Percentiles rank a stretch among this genome's conserved stretches.
phyloP scores from a whole-genome alignment of 306 rosid species.

The Chamaecrista fasciculata region DNA sequence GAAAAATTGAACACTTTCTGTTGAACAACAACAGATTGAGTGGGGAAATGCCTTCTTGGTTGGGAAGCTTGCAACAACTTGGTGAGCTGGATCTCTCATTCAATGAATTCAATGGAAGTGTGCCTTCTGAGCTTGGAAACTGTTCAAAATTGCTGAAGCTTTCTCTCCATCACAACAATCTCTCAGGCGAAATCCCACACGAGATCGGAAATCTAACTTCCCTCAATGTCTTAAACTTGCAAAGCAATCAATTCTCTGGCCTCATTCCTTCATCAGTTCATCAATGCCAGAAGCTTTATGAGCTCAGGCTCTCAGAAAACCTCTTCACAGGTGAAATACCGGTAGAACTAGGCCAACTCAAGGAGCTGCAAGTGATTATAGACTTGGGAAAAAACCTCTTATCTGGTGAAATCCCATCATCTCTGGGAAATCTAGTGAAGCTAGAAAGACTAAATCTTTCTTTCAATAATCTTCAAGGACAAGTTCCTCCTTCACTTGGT shows the following conservation, averaged over 20 bases:
- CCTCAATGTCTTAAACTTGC: slow-evolving; percentile 74
- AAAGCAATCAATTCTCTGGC: slow-evolving; percentile 68
- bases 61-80: slow-evolving; percentile 60
- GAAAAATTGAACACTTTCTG: slow-evolving; percentile 65
- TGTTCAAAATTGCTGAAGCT: slow-evolving; percentile 80
- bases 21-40: slow-evolving; percentile 56
- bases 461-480: slow-evolving; percentile 66
- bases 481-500: slow-evolving; percentile 63
- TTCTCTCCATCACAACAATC: slow-evolving; percentile 68
- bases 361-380: slow-evolving; percentile 76
- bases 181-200: slow-evolving; percentile 68
- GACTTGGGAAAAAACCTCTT: slow-evolving; percentile 72
- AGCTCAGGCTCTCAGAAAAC: slow-evolving; percentile 84
- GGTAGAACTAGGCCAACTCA: slow-evolving; percentile 59
- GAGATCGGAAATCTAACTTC: slow-evolving; percentile 85
- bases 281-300: slow-evolving; percentile 67
- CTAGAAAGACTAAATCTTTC: slow-evolving; percentile 81
- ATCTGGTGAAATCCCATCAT: slow-evolving; percentile 67
- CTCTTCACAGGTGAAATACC: slow-evolving; percentile 61
- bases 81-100: slow-evolving; percentile 90
- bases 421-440: slow-evolving; percentile 75
- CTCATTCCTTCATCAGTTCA: slow-evolving; percentile 65
- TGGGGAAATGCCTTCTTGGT: slow-evolving; percentile 65
- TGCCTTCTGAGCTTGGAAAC: slow-evolving; percentile 71
- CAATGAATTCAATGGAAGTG: slow-evolving; percentile 59